Evolutionary conservation across 2,329 filamentous ascomycete genomes (phyloP).

Genomic region (Aspergillus thermomutatus): DNA sequence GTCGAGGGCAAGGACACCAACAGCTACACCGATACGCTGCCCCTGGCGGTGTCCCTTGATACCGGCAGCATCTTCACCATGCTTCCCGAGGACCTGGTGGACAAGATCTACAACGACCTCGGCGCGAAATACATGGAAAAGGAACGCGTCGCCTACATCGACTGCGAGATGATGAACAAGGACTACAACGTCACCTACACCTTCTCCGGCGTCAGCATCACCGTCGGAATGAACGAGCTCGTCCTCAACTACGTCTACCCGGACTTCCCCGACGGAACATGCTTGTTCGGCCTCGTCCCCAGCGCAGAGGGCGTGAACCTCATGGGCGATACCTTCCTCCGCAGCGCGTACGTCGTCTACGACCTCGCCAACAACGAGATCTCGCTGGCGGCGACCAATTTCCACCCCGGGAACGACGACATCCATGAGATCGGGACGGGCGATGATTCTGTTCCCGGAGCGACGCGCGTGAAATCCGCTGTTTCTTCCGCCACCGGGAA

Average conservation of each 20-base stretch:
- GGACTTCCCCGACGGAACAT: slow-evolving; percentile 58
- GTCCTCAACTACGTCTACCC: slow-evolving; percentile 57
- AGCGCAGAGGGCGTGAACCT: slow-evolving; percentile 56
- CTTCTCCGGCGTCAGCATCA: slow-evolving; percentile 53
- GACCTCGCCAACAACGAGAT: slow-evolving; percentile 70
- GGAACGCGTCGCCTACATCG: slow-evolving; percentile 52
- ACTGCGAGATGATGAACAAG: slow-evolving; percentile 48
- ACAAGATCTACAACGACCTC: slow-evolving; percentile 54
- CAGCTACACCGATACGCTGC: slow-evolving; percentile 20
- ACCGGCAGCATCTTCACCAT: slow-evolving; percentile 67
- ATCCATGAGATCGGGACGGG: slow-evolving; percentile 51
- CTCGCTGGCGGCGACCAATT: slow-evolving; percentile 65
- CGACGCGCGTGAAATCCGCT: no score
- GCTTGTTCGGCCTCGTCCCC: slow-evolving; percentile 65
- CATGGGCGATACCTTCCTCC: slow-evolving; percentile 71
- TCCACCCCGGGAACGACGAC: slow-evolving; percentile 51
- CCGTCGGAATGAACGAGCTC: slow-evolving; percentile 55
- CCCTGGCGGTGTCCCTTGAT: slow-evolving; percentile 66
- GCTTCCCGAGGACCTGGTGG: slow-evolving; percentile 52
- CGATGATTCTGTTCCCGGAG: no score
- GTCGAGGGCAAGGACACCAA: slow-evolving; percentile 13
- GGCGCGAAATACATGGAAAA: slow-evolving; percentile 57
- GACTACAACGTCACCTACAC: slow-evolving; percentile 51
- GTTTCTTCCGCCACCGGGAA: no score
- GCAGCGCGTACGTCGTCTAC: slow-evolving; percentile 73